Percentiles rank a stretch among this genome's conserved stretches.
Conservation (phyloP, 805 yeast genomes). For the Wickerhamomyces subpelliculosus region DNA sequence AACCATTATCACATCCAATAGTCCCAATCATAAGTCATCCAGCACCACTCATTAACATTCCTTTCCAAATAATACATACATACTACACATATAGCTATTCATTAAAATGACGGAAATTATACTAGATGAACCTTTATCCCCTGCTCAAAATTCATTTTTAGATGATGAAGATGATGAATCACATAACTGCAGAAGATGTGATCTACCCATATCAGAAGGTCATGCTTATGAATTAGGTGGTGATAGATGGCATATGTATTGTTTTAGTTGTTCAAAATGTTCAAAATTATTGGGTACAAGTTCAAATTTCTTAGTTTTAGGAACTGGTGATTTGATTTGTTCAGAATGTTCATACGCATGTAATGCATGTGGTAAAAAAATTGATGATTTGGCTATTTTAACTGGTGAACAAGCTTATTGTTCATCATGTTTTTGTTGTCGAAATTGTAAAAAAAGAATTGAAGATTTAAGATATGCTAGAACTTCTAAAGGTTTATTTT, state of each 20-base stretch:
- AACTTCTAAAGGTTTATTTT: conserved; percentile 86
- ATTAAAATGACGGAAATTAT: not conserved
- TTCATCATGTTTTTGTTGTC: conserved; percentile 81
- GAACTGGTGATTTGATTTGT: conserved; percentile 88
- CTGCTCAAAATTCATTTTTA: conserved; percentile 4
- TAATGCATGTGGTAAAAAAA: conserved; percentile 75
- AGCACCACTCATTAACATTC: too few relatives aligned
- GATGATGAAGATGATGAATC: conserved; percentile 15
- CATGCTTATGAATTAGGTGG: conserved; percentile 94
- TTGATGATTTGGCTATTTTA: conserved; percentile 86
- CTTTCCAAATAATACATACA: not conserved
- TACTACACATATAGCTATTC: not conserved
- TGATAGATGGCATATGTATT: conserved; percentile 92
- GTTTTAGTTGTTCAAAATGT: conserved; percentile 89
- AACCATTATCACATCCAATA: too few relatives aligned
- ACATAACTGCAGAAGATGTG: conserved; percentile 36
- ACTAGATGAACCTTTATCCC: conserved; percentile 2
- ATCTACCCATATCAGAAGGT: conserved; percentile 66
- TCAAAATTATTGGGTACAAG: conserved; percentile 72
- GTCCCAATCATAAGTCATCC: too few relatives aligned
- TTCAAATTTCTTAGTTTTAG: conserved; percentile 84
- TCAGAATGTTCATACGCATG: conserved; percentile 90
- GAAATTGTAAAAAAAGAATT: conserved; percentile 78
- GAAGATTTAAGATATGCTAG: conserved; percentile 88
- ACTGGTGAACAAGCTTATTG: conserved; percentile 97